phyloP scores from a whole-genome alignment of 495 filamentous ascomycete genomes.

The Geoglossum glabrum region DNA sequence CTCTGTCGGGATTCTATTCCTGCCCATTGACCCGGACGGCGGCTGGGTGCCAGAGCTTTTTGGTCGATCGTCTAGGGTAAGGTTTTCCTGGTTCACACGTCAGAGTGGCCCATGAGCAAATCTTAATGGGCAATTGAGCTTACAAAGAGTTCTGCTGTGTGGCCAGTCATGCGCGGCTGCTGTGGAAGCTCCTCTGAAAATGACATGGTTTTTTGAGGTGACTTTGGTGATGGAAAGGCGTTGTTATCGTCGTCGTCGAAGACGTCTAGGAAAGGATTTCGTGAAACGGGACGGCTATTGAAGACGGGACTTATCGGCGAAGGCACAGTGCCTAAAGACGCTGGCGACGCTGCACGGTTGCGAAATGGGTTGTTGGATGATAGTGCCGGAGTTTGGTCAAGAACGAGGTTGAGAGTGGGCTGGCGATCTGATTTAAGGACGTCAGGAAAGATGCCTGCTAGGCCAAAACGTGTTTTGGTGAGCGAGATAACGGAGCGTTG shows the following conservation, averaged over 20 bases:
- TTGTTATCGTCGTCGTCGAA: slow-evolving; percentile 29
- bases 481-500: background rate
- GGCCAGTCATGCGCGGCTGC: background rate
- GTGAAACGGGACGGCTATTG: slow-evolving; percentile 47
- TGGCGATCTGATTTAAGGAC: background rate
- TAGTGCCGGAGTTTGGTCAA: slow-evolving; percentile 6
- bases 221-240: slow-evolving; percentile 20
- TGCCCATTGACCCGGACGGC: slow-evolving; percentile 15
- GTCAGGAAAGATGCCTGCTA: background rate
- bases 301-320: slow-evolving; percentile 27
- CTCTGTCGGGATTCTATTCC: background rate
- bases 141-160: background rate
- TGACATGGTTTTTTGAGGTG: background rate
- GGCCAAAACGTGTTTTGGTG: background rate
- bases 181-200: background rate
- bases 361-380: slow-evolving; percentile 96
- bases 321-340: slow-evolving; percentile 17
- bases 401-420: background rate
- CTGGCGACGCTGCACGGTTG: slow-evolving; percentile 63
- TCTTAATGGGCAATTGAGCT: background rate
- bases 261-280: slow-evolving; percentile 82
- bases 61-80: slow-evolving; percentile 22
- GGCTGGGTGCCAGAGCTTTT: slow-evolving; percentile 12
- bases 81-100: background rate
- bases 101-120: background rate